Evolutionary conservation across 345 rosid species (phyloP).

Genomic region (Ailanthus altissimus): DNA sequence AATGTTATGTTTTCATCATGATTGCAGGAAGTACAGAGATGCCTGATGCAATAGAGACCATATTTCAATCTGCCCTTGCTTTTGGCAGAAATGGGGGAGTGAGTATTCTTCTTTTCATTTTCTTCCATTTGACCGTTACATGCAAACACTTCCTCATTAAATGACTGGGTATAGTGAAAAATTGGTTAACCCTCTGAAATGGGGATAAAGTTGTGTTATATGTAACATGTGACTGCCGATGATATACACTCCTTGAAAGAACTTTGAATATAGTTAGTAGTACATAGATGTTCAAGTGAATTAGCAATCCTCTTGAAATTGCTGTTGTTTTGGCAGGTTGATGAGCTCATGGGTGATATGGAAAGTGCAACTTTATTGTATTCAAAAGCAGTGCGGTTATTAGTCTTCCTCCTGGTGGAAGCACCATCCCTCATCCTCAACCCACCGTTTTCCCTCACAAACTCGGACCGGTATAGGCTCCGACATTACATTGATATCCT

Average conservation of each 20-base stretch:
- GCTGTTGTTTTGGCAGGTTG: constrained; percentile 52
- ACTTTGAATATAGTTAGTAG: background rate
- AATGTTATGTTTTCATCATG: constrained; percentile 13
- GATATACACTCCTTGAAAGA: background rate
- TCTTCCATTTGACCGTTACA: background rate
- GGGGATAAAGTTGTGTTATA: background rate
- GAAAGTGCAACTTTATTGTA: constrained; percentile 66
- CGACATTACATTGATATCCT: constrained; percentile 67
- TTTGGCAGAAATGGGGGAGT: constrained; percentile 83
- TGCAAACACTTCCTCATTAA: background rate
- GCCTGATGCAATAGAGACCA: constrained; percentile 98
- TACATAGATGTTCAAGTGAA: background rate
- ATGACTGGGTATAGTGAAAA: background rate
- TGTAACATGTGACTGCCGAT: background rate
- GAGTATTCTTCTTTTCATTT: constrained; percentile 34
- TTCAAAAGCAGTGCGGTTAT: constrained; percentile 68
- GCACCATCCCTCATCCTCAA: constrained; percentile 86
- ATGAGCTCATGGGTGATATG: constrained; percentile 66
- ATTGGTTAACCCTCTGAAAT: background rate
- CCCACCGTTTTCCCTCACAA: constrained; percentile 90
- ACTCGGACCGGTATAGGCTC: constrained; percentile 71
- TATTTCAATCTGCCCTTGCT: constrained; percentile 86
- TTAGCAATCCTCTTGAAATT: background rate
- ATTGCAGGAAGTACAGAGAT: constrained; percentile 66
- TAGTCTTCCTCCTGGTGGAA: constrained; percentile 81